Base-by-base conservation (phyloP, 495 filamentous ascomycete genomes). In the Penicillium steckii region DNA sequence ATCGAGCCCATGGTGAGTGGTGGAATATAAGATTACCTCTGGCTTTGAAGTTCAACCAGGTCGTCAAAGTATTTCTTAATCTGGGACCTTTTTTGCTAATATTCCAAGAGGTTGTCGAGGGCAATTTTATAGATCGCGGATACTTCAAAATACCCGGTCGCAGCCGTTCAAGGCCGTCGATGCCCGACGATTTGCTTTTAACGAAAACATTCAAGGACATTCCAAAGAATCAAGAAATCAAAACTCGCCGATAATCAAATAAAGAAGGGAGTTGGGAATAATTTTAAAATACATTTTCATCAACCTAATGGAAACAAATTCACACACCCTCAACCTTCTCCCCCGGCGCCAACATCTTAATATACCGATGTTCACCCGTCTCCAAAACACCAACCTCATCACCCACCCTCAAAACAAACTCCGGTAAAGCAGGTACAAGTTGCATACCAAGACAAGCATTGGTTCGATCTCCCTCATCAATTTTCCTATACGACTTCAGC, bases 401-500 rank as follows among this genome's bases (percentile, higher is more conserved):
- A 0, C 85, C 84, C 23, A 88, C 84, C 3, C 61, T 63, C 21
- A 90, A 55, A 1, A 64, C 57, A 27, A 78, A 73, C 35, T 72
- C 64, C 51, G 52, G 35, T n/a, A 56, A 24, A 0, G 60, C 44
- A 18, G 63, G 63, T 15, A 66, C 63, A 48, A 66, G 63, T 53
- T 66, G 63, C 88, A 96, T 88, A 1, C 92, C 93, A 48, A 96
- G 65, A 64, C 89, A 95, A 2, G 89, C 85, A 60, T 78, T 80
- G 3, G 76, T 78, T 19, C 76, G 77, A 40, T 87, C 83, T 4
- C 92, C 91, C 12, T 75, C 68, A 71, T 96, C 92, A 35, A 97
- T 85, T 23, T 79, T 66, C 25, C 91, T 78, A 68, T 85, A 88
- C 15, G 70, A 76, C 47, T 85, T 76, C 65, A 96, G 64, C 10